Conservation (phyloP, 305 asterid genomes). For the Solanum hybrid region DNA sequence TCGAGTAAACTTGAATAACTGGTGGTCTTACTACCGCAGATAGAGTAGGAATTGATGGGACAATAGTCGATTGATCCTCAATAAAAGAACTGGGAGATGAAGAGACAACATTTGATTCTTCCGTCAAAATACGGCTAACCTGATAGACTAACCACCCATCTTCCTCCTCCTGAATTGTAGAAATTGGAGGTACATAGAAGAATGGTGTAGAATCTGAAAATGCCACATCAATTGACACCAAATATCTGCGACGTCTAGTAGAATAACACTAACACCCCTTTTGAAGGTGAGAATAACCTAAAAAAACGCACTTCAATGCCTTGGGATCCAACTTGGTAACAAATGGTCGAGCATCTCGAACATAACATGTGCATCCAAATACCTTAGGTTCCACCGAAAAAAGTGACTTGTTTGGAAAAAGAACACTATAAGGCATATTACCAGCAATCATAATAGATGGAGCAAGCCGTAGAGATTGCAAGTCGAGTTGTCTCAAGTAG, state of each 20-base stretch:
- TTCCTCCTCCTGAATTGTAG: not conserved
- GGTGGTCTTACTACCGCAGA: not conserved
- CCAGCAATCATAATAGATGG: not conserved
- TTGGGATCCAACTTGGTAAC: not conserved
- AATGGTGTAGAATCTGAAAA: not conserved
- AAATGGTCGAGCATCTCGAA: not conserved
- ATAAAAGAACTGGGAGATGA: not conserved
- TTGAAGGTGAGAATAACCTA: not conserved
- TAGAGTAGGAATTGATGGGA: not conserved
- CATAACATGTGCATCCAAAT: not conserved
- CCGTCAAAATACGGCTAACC: not conserved
- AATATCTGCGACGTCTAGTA: not conserved
- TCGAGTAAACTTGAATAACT: not conserved
- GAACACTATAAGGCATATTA: not conserved
- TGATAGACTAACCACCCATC: not conserved
- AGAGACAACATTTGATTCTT: not conserved
- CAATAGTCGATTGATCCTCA: not conserved
- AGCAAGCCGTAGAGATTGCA: not conserved
- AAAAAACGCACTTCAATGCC: not conserved
- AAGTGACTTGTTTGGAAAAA: not conserved
- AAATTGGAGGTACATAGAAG: not conserved
- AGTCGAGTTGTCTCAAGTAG: not conserved
- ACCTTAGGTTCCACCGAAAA: not conserved
- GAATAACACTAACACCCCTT: not conserved
- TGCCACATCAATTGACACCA: not conserved